phyloP scores from a whole-genome alignment of 164 flowering plant species.

The Liriodendron chinense region DNA sequence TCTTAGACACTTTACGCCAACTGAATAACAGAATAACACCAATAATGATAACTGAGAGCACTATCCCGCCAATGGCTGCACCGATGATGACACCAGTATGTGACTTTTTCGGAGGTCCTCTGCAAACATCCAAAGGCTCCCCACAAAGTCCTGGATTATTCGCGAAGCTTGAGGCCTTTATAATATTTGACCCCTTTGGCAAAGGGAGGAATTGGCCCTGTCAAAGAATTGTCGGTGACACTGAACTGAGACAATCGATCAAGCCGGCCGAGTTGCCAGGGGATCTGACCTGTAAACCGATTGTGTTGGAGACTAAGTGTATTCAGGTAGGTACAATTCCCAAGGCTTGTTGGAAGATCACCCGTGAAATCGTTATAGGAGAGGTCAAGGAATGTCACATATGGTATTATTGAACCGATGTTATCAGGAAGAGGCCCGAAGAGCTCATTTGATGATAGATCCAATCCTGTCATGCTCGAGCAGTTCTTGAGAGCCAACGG shows the following conservation, averaged over 20 bases:
- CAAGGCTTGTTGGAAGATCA: slow-evolving; percentile 39
- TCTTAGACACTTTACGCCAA: too few relatives aligned
- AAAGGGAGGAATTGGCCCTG: slow-evolving; percentile 58
- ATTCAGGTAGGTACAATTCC: slow-evolving; percentile 52
- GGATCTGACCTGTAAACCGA: slow-evolving; percentile 53
- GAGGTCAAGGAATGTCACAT: slow-evolving; percentile 53
- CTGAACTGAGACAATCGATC: slow-evolving; percentile 45
- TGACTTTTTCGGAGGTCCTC: slow-evolving; percentile 15
- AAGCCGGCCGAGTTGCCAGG: slow-evolving; percentile 41
- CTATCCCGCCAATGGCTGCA: slow-evolving; percentile 53
- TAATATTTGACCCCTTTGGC: slow-evolving; percentile 35
- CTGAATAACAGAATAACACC: too few relatives aligned
- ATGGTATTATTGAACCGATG: slow-evolving; percentile 27
- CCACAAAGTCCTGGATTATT: slow-evolving; percentile 13
- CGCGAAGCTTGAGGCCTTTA: background rate
- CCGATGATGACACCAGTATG: slow-evolving; percentile 39
- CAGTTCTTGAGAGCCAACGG: too few relatives aligned
- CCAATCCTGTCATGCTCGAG: slow-evolving; percentile 60
- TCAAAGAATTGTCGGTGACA: slow-evolving; percentile 50
- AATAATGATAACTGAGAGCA: too few relatives aligned
- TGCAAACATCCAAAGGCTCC: slow-evolving; percentile 22
- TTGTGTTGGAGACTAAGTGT: slow-evolving; percentile 50
- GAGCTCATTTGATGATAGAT: slow-evolving; percentile 58
- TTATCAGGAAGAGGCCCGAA: slow-evolving; percentile 51
- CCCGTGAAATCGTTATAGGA: slow-evolving; percentile 67